Conservation (phyloP, 768 basidiomycete species). For the Trametes sanguinea region DNA sequence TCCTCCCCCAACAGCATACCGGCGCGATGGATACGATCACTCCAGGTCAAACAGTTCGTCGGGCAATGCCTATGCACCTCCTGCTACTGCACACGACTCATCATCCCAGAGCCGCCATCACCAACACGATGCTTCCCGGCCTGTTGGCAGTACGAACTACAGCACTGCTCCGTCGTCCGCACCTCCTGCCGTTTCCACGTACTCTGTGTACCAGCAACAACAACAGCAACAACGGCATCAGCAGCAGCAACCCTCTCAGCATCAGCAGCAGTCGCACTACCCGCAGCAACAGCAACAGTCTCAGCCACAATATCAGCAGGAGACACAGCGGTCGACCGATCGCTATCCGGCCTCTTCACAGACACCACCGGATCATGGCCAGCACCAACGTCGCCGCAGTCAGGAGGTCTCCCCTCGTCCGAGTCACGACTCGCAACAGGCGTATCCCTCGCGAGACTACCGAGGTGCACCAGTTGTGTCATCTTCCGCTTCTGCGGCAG, state of each 20-base stretch:
- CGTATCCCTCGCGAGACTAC: slow-evolving; percentile 14
- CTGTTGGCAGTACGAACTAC: neutral
- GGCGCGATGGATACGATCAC: slow-evolving; percentile 5
- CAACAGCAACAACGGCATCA: slow-evolving; percentile 25
- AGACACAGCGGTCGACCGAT: neutral
- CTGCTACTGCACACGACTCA: neutral
- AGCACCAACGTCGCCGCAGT: slow-evolving; percentile 16
- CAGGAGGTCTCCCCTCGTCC: slow-evolving; percentile 16
- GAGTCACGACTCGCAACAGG: slow-evolving; percentile 12
- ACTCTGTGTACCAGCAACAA: slow-evolving; percentile 17
- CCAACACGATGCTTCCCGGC: neutral
- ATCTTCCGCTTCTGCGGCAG: slow-evolving; percentile 17
- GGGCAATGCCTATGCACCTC: slow-evolving; percentile 5
- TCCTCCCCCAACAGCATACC: neutral
- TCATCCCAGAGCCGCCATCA: slow-evolving; percentile 6
- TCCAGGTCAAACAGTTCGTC: slow-evolving; percentile 2
- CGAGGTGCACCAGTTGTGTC: slow-evolving; percentile 23
- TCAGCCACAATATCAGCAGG: slow-evolving; percentile 2
- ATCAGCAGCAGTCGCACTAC: slow-evolving; percentile 19
- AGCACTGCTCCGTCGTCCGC: slow-evolving; percentile 2
- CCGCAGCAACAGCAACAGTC: slow-evolving; percentile 19
- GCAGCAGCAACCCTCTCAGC: slow-evolving; percentile 11
- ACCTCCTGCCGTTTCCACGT: slow-evolving; percentile 9
- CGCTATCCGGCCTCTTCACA: slow-evolving; percentile 11
- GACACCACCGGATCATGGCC: slow-evolving; percentile 6